A percentile compares a stretch with the other conserved stretches of the same genome.
Conservation (phyloP, 1,284 basidiomycete species). For the Cystobasidiaceae sp. region DNA sequence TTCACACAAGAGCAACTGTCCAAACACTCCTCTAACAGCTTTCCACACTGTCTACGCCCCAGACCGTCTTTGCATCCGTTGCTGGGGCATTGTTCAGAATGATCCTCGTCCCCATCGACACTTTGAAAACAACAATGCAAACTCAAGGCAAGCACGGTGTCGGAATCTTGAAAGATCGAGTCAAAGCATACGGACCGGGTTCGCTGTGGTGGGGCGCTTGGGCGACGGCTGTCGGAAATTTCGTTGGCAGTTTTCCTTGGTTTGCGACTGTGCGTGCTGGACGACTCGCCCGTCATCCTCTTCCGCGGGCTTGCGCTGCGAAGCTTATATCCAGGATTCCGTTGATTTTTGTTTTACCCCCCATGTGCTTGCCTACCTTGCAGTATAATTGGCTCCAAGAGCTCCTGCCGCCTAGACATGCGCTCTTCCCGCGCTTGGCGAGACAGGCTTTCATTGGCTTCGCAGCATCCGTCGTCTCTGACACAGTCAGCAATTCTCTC, state of each 20-base stretch:
- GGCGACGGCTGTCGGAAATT: conserved; percentile 82
- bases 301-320: no score
- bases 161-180: conserved; percentile 60
- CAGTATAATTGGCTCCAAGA: conserved; percentile 69
- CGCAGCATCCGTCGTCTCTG: conserved; percentile 69
- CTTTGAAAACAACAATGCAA: conserved; percentile 85
- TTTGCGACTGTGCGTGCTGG: conserved; percentile 30
- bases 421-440: conserved; percentile 4
- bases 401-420: conserved; percentile 53
- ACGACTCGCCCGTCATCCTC: not conserved
- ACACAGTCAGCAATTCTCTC: conserved; percentile 75
- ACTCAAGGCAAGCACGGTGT: conserved; percentile 64
- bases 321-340: no score
- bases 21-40: conserved; percentile 38
- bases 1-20: conserved; percentile 60
- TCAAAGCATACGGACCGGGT: conserved; percentile 66
- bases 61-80: conserved; percentile 30
- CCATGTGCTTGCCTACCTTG: not conserved
- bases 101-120: conserved; percentile 79
- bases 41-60: not conserved
- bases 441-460: conserved; percentile 85
- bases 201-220: conserved; percentile 73
- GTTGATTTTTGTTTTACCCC: not conserved
- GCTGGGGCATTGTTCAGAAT: conserved; percentile 68
- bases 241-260: conserved; percentile 77